phyloP scores from a whole-genome alignment of 192 early-diverging fungal genomes.

The Obelidium mucronatum region DNA sequence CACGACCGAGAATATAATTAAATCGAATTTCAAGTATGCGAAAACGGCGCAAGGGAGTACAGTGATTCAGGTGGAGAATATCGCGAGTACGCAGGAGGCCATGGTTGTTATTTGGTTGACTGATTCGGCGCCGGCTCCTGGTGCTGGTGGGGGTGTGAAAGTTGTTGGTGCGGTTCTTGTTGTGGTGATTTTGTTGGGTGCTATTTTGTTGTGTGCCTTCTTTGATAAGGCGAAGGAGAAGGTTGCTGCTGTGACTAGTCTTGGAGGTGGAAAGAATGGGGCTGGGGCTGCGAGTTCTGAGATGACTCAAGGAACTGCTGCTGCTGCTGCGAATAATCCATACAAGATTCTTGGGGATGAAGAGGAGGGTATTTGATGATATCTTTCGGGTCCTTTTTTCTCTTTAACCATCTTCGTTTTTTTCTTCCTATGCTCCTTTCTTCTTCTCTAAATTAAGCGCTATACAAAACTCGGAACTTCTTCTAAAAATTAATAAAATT shows the following conservation, averaged over 20 bases:
- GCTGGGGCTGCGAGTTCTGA: too few species aligned
- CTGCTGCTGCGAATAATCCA: too few species aligned
- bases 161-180: constrained; percentile 7
- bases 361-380: too few species aligned
- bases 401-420: too few species aligned
- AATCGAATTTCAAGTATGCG: not conserved
- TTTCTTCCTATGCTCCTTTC: too few species aligned
- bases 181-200: constrained; percentile 10
- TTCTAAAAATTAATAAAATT: too few species aligned
- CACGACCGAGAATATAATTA: not conserved
- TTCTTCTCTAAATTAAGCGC: too few species aligned
- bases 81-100: constrained; percentile 9
- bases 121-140: not conserved
- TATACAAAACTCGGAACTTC: too few species aligned
- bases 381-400: too few species aligned
- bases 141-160: not conserved
- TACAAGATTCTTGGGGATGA: too few species aligned
- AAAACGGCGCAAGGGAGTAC: not conserved
- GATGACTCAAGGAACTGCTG: too few species aligned
- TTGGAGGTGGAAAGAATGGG: too few species aligned
- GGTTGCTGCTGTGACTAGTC: not conserved
- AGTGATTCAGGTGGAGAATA: not conserved
- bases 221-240: constrained; percentile 13
- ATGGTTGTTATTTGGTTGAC: not conserved
- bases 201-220: not conserved